Conservation (phyloP, 768 basidiomycete genomes). For the Phylloporus arenicola region DNA sequence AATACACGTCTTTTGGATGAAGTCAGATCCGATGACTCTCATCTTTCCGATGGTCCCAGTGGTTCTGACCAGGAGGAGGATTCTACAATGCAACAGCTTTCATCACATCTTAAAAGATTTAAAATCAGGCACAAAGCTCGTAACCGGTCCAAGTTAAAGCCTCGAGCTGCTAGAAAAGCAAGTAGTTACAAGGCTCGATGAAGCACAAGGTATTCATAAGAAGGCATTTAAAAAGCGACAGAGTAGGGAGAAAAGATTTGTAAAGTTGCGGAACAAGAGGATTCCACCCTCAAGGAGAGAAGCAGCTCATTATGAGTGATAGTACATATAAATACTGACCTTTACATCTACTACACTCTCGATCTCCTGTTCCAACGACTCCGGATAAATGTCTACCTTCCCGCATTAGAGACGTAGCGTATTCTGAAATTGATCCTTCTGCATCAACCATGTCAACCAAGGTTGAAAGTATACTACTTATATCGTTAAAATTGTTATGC, state of each 20-base stretch:
- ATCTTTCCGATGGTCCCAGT: neutral
- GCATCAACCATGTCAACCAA: neutral
- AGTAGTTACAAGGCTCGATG: neutral
- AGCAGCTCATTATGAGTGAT: too few species aligned
- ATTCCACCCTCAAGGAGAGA: neutral
- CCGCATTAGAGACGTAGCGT: too few species aligned
- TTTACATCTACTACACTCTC: too few species aligned
- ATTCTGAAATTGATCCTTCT: too few species aligned
- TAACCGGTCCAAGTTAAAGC: neutral
- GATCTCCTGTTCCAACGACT: too few species aligned
- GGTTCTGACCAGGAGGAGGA: neutral
- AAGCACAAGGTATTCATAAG: constrained; percentile 1
- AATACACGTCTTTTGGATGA: neutral
- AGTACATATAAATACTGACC: too few species aligned
- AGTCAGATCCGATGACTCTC: neutral
- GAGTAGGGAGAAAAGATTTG: neutral
- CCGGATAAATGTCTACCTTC: too few species aligned
- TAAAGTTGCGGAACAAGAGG: constrained; percentile 2
- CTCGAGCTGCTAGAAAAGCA: neutral
- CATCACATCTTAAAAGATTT: neutral
- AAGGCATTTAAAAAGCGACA: neutral
- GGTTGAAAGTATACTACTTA: neutral
- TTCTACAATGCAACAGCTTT: neutral
- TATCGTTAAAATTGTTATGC: neutral
- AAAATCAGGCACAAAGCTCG: neutral